Base-by-base conservation (phyloP, 78 protist genomes). In the Dictyostelium intermedium region DNA sequence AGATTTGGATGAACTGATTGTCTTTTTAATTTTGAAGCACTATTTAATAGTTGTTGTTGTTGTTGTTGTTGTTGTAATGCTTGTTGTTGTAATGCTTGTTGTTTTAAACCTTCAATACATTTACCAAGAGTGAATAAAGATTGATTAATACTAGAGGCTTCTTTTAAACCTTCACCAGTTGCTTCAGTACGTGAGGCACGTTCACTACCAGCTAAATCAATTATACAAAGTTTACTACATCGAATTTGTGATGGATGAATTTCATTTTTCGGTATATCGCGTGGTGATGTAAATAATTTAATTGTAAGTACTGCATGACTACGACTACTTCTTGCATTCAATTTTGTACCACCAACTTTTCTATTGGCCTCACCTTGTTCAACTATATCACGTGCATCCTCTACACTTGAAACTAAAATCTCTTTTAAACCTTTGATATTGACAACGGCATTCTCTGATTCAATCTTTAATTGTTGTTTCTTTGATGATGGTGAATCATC, bases 121-220 rank as follows among this genome's bases (percentile, higher is more conserved):
- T 91, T 78, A 5, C 96, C 96, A 23, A 95, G 92, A 2, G 78
- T 83, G 74, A 92, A 86, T 35, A 95, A 91, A 6, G 97, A 95
- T 39, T 87, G 37, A 92, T 97, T 97, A 80, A 97, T 97, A 50
- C 82, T 82, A 20, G 73, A 41, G 1, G 97, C 97, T 69, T 97
- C 98, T 35, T 79, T 78, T n/a, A 95, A 87, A 20, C 91, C 73
- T 53, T 70, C 92, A 32, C 97, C 97, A 2, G 89, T 41, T 23
- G 96, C 53, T 35, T 56, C 81, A 56, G 97, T 92, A 66, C 89
- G 72, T 27, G 16, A 10, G 18, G 85, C 70, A 53, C 97, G 30
- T 80, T 97, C 98, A n/a, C 97, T 87, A 10, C 98, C 98, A 25
- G 98, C 98, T 14, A 97, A 91, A 85, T 97, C 98, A n/a, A 97